Evolutionary conservation across 352 stramenopile genomes (phyloP), one percentile per base, ranked within the genome.

Genomic region (Globisporangium abappressorium): DNA sequence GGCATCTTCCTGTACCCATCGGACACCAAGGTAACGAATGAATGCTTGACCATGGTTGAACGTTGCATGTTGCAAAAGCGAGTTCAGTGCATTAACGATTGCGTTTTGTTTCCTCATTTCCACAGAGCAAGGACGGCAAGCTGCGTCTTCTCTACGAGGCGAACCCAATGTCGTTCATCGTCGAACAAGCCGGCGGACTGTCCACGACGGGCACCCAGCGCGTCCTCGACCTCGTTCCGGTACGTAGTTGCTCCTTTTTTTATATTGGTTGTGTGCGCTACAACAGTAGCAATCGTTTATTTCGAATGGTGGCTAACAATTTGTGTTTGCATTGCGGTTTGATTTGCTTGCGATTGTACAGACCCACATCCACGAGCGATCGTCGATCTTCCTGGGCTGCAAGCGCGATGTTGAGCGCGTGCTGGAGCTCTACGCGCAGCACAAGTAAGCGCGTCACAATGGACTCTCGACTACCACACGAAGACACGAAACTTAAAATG

Each of bases 151-250:
- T 99, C 7, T 99, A 99, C 82, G 97, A 99, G 81, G 97, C 93
- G 79, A 99, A 99, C 89, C 97, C 98, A n/a, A 99, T 99, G 98
- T 98, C 97, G 59, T 96, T 99, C 77, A 98, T 99, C 75, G 97
- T 99, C 66, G 97, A 99, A 74, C 91, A 99, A 80, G 97, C 97
- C 63, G 97, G 97, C 64, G 97, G 97, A 57, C 91, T 98, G 65
- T 91, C 97, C 56, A 99, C 94, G 26, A 99, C 97, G 22, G 97
- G 97, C 76, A 91, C 81, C 33, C 79, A 96, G 76, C 86, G 94
- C 51, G 95, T 99, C 33, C 80, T 99, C 41, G 97, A 99, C 65
- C 74, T 99, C 51, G 68, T 96, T 33, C 97, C 97, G 60, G 81
- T 92, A 75, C 65, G 76, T 81, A 11, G 20, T 9, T 22, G 38